Percentiles rank a stretch among this genome's conserved stretches.
These are phyloP conservation scores for Colletotrichum trifolii DNA, from an alignment of 2,329 filamentous ascomycete species.

Conservation along the genomic window DNA sequence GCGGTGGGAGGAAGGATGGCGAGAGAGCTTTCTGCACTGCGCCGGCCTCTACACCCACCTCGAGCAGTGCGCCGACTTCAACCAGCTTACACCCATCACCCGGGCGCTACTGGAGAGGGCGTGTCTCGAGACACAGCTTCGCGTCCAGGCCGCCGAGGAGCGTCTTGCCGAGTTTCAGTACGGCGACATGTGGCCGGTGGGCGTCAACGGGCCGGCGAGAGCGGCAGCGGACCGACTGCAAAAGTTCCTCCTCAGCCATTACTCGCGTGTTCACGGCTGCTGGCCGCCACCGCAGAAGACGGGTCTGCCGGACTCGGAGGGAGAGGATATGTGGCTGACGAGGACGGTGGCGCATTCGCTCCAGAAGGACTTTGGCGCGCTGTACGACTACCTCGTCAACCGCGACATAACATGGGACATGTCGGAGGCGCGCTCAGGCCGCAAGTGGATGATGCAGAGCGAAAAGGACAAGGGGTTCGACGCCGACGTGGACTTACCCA, in stretches of 20 bases:
- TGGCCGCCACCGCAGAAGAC: slow-evolving; percentile 62
- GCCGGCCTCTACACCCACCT: slow-evolving; percentile 70
- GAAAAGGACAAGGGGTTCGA: slow-evolving; percentile 58
- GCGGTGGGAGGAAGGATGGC: slow-evolving; percentile 74
- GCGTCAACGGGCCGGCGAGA: slow-evolving; percentile 54
- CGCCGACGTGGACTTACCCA: slow-evolving; percentile 67
- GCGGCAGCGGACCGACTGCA: slow-evolving; percentile 69
- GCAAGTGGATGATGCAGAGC: slow-evolving; percentile 73
- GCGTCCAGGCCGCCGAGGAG: slow-evolving; percentile 71
- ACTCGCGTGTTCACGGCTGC: slow-evolving; percentile 63
- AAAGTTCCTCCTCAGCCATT: slow-evolving; percentile 69
- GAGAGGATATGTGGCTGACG: slow-evolving; percentile 69
- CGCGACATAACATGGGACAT: slow-evolving; percentile 74
- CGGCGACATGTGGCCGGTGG: slow-evolving; percentile 67
- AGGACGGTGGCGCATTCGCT: slow-evolving; percentile 66
- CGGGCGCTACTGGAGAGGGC: slow-evolving; percentile 71
- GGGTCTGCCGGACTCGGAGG: slow-evolving; percentile 41
- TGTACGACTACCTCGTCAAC: slow-evolving; percentile 79
- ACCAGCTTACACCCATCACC: slow-evolving; percentile 69
- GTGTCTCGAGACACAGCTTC: slow-evolving; percentile 70
- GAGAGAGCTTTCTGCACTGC: slow-evolving; percentile 74
- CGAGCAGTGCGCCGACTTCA: slow-evolving; percentile 67
- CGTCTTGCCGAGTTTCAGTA: slow-evolving; percentile 70
- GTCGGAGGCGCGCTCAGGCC: slow-evolving; percentile 67
- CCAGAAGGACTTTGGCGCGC: slow-evolving; percentile 73